A percentile compares a stretch with the other conserved stretches of the same genome.
These are phyloP conservation scores for button mushroom (Agaricus bisporus) DNA, from an alignment of 768 basidiomycete genomes.

Conservation along the genomic window DNA sequence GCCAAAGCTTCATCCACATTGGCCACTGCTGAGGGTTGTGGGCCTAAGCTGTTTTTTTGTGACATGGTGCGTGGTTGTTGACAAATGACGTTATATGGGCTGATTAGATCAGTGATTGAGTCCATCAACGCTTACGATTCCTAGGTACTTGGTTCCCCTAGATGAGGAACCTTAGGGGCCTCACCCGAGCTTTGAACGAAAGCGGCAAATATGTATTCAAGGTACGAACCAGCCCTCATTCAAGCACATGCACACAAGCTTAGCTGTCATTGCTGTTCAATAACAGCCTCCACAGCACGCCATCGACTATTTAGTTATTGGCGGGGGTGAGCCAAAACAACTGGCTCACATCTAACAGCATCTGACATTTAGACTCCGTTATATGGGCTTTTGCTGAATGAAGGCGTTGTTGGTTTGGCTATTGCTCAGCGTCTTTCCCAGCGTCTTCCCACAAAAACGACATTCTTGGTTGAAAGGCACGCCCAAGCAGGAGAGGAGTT, in stretches of 20 bases:
- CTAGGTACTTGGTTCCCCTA: not conserved
- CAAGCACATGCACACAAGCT: not conserved
- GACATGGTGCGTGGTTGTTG: not conserved
- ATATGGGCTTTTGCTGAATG: not conserved
- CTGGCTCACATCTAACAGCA: not conserved
- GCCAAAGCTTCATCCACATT: slow-evolving; percentile 34
- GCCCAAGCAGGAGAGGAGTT: slow-evolving; percentile 75
- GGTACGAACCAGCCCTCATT: slow-evolving; percentile 27
- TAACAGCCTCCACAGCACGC: slow-evolving; percentile 55
- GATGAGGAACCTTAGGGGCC: slow-evolving; percentile 38
- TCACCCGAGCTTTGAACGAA: slow-evolving; percentile 58
- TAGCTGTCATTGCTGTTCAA: not conserved
- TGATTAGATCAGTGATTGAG: not conserved
- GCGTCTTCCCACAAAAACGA: slow-evolving; percentile 60
- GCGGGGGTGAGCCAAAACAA: slow-evolving; percentile 54
- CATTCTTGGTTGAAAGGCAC: slow-evolving; percentile 79
- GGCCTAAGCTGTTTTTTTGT: not conserved
- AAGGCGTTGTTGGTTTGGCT: slow-evolving; percentile 82
- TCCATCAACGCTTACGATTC: not conserved
- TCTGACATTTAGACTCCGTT: not conserved
- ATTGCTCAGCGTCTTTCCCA: slow-evolving; percentile 70
- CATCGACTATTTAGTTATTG: slow-evolving; percentile 84
- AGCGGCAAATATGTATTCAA: slow-evolving; percentile 55
- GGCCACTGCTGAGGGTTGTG: slow-evolving; percentile 17
- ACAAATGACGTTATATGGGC: too few relatives aligned